Evolutionary conservation across 2,329 filamentous ascomycete species (phyloP), one percentile per base, ranked within the genome.

Genomic region (Pleomassaria siparia): DNA sequence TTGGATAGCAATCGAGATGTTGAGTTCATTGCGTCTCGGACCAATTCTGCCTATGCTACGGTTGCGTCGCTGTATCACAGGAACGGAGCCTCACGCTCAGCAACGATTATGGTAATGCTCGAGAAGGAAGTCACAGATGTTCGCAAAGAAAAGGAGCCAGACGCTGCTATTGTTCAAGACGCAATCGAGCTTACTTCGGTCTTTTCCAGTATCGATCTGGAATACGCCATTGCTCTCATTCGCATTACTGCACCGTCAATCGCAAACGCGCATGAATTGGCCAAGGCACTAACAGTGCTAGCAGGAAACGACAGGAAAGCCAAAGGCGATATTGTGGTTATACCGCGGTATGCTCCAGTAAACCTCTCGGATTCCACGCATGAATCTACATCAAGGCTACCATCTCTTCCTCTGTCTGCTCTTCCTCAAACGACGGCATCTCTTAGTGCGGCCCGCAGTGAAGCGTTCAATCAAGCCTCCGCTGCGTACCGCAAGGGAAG

Each of bases 61-160:
- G 75, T 86, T 2, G 72, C 75, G 2, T 84, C 83, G 0, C 59
- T 80, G 1, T 87, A 87, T 58, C 79, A 86, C 63, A 65, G 73
- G 9, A 79, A 81, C 47, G 77, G 79, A 12, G 80, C 79, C 2
- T 84, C 81, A 7, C 59, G 84, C 2, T 62, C 77, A 11, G 67
- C 71, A 4, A 84, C 84, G 0, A 81, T 88, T 22, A 64, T 72
- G 13, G 75, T 74, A 1, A 69, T 88, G 3, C 74, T 83, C 11
- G 72, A 74, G 24, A 69, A 74, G 5, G 67, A 78, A 39, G 73
- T 75, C 15, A 69, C 76, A 2, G 66, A 69, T 12, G 67, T 73
- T 36, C 64, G 67, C 24, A 59, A 58, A 18, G 47, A 55, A 4
- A 50, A 51, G 24, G 59, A 66, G 10, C 58, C 72, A 16, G 67